Percentiles rank a stretch among this genome's conserved stretches.
Conservation (phyloP, 345 rosid species). For the Aquilaria sinensis region DNA sequence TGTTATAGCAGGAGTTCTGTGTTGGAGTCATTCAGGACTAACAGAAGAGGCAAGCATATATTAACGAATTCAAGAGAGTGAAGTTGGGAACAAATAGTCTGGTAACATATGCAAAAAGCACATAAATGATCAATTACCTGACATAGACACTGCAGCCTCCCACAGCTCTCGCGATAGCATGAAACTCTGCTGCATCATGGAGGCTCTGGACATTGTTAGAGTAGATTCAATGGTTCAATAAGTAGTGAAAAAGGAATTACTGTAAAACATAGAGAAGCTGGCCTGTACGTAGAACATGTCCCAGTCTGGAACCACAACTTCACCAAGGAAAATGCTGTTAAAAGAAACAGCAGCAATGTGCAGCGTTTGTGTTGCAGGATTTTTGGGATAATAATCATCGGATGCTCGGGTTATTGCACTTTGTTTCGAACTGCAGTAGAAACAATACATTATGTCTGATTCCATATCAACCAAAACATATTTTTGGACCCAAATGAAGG, state of each 20-base stretch:
- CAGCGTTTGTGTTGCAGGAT: constrained; percentile 39
- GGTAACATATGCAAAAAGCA: not conserved
- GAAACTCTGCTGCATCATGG: constrained; percentile 54
- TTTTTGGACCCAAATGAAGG: too few species aligned
- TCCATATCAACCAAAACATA: too few species aligned
- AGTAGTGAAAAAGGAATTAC: not conserved
- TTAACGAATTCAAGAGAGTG: too few species aligned
- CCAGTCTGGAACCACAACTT: constrained; percentile 57
- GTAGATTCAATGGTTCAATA: not conserved
- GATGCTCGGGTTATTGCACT: constrained; percentile 47
- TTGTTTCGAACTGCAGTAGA: constrained; percentile 32
- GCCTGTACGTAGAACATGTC: constrained; percentile 52
- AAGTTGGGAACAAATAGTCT: too few species aligned
- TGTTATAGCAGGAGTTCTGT: constrained; percentile 11
- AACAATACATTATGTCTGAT: not conserved
- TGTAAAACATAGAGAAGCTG: not conserved
- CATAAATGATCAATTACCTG: constrained; percentile 19
- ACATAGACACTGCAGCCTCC: constrained; percentile 55
- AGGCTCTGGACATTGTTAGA: constrained; percentile 34
- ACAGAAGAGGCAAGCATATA: too few species aligned
- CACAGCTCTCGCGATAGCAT: constrained; percentile 51
- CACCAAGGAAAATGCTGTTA: constrained; percentile 57
- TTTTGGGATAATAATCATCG: constrained; percentile 47
- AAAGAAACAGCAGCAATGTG: constrained; percentile 53
- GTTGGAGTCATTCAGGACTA: too few species aligned